Evolutionary conservation across 257 asterid genomes (phyloP).

Genomic region (Orobanche coerulescens): DNA sequence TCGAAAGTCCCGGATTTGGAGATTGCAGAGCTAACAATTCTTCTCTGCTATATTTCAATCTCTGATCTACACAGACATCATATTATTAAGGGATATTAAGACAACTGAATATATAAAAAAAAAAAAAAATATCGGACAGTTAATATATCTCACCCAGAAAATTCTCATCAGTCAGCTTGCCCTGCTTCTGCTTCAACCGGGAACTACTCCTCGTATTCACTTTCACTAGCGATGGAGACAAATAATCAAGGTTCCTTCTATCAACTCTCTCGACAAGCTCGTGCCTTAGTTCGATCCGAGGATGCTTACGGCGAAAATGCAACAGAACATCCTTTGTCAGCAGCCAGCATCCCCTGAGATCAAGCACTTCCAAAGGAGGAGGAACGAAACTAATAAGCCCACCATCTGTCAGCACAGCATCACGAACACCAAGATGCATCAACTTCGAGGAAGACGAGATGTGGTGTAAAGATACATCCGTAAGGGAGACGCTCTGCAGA

Average conservation of each 20-base stretch:
- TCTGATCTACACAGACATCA: conserved; percentile 57
- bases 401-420: conserved; percentile 52
- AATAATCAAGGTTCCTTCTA: conserved; percentile 18
- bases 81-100: conserved; percentile 7
- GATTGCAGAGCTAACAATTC: conserved; percentile 52
- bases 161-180: conserved; percentile 24
- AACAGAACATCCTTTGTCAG: conserved; percentile 44
- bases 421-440: conserved; percentile 46
- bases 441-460: conserved; percentile 36
- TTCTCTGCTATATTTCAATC: conserved; percentile 72
- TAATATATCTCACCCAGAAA: conserved; percentile 44
- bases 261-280: conserved; percentile 35
- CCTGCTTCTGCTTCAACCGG: conserved; percentile 26
- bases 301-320: conserved; percentile 45
- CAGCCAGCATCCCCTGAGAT: conserved; percentile 91
- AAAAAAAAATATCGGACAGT: neutral
- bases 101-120: neutral
- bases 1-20: conserved; percentile 24
- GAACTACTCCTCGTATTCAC: conserved; percentile 21
- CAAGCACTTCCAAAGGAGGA: conserved; percentile 56
- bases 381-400: conserved; percentile 54
- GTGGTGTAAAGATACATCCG: conserved; percentile 49
- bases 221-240: conserved; percentile 32
- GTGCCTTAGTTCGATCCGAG: conserved; percentile 58
- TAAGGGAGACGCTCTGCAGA: conserved; percentile 46